Evolutionary conservation across 2,329 filamentous ascomycete genomes (phyloP).

Genomic region (Aureobasidium mangrovei): DNA sequence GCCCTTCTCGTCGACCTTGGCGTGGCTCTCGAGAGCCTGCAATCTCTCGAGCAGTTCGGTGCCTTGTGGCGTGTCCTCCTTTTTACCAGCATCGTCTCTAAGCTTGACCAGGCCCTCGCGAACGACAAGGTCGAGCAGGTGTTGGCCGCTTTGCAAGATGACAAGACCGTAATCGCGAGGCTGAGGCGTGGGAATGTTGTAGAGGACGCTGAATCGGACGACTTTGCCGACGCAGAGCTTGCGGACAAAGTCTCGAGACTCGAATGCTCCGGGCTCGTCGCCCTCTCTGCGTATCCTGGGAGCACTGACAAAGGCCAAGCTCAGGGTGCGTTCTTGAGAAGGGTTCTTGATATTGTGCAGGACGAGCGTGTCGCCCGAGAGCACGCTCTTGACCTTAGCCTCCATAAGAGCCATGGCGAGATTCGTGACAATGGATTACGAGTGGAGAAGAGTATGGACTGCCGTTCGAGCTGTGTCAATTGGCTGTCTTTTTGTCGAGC

Average conservation of each 20-base stretch:
- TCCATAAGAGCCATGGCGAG: slow-evolving; percentile 39
- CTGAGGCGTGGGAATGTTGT: slow-evolving; percentile 64
- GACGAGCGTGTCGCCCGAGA: slow-evolving; percentile 88
- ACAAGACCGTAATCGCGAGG: slow-evolving; percentile 84
- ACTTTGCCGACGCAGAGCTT: slow-evolving; percentile 76
- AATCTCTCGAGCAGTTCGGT: slow-evolving; percentile 65
- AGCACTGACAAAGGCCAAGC: slow-evolving; percentile 84
- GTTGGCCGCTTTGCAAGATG: slow-evolving; percentile 63
- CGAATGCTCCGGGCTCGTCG: slow-evolving; percentile 80
- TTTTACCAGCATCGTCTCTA: slow-evolving; percentile 85
- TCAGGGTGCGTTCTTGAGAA: slow-evolving; percentile 73
- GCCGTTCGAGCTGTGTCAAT: background rate
- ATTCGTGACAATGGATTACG: background rate
- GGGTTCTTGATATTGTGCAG: slow-evolving; percentile 75
- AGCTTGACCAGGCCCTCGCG: slow-evolving; percentile 89
- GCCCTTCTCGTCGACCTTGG: slow-evolving; percentile 70
- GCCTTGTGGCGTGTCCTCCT: slow-evolving; percentile 75
- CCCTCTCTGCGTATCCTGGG: slow-evolving; percentile 80
- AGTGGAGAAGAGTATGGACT: background rate
- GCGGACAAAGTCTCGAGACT: slow-evolving; percentile 88
- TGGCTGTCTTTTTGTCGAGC: background rate
- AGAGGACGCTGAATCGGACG: slow-evolving; percentile 75
- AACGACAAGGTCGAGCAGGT: slow-evolving; percentile 73
- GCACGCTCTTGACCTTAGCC: slow-evolving; percentile 81
- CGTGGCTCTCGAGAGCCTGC: slow-evolving; percentile 65